phyloP scores from a whole-genome alignment of 2,329 filamentous ascomycete genomes.

The Blastomyces emzantsi region DNA sequence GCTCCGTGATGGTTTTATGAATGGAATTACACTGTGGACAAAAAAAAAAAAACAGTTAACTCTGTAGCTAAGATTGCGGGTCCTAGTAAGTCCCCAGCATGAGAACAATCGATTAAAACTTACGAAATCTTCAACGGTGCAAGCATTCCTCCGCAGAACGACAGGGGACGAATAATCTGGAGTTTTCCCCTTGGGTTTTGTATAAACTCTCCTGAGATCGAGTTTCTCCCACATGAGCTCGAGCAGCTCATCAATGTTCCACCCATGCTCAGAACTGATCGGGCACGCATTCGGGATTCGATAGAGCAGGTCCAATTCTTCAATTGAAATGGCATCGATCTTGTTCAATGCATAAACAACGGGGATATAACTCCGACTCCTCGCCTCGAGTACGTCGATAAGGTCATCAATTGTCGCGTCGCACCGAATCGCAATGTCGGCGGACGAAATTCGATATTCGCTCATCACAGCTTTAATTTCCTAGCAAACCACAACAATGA shows the following conservation, averaged over 20 bases:
- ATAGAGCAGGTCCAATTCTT: conserved; percentile 92
- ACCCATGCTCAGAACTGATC: conserved; percentile 94
- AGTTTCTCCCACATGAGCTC: conserved; percentile 99
- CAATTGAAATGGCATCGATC: conserved; percentile 95
- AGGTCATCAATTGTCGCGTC: conserved; percentile 96
- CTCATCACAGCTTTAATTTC: conserved; percentile 98
- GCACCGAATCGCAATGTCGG: conserved; percentile 94
- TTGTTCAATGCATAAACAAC: conserved; percentile 99
- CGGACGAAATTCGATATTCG: conserved; percentile 94
- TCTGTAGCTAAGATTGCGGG: too few species aligned
- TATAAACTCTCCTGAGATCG: conserved; percentile 85
- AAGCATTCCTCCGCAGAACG: conserved; percentile 70
- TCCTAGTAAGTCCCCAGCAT: too few species aligned
- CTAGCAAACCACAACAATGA: conserved; percentile 23
- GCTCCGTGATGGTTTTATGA: conserved; percentile 89
- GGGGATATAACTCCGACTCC: conserved; percentile 93
- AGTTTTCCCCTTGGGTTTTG: conserved; percentile 91
- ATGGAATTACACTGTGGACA: conserved; percentile 76
- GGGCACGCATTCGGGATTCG: conserved; percentile 94
- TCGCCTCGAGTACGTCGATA: conserved; percentile 92
- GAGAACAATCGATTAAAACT: conserved; percentile 34
- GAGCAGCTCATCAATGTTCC: conserved; percentile 95
- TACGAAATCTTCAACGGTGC: conserved; percentile 96
- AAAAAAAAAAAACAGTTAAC: not conserved
- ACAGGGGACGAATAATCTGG: conserved; percentile 91